Evolutionary conservation across 1,284 basidiomycete species (phyloP).

Genomic region (Cryptococcus amylolentus): DNA sequence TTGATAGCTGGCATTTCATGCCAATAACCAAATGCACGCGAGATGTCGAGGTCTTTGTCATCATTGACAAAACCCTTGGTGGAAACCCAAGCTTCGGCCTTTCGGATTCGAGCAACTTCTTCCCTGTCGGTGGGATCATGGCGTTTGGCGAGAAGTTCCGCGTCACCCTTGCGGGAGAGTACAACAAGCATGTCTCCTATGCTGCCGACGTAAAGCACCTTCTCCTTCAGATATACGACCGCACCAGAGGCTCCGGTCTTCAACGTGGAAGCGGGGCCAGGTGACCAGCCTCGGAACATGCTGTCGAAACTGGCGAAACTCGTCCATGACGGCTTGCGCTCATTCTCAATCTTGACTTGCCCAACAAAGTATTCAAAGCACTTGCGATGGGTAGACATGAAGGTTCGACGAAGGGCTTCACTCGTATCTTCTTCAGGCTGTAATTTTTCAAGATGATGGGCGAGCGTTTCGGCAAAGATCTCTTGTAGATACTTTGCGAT

Average conservation of each 20-base stretch:
- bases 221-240: conserved; percentile 77
- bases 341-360: conserved; percentile 11
- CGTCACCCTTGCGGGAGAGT: conserved; percentile 73
- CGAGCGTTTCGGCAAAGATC: conserved; percentile 65
- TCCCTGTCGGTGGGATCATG: conserved; percentile 87
- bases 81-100: conserved; percentile 93
- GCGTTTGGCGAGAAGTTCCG: conserved; percentile 70
- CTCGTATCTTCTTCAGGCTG: conserved; percentile 58
- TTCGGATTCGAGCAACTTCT: conserved; percentile 82
- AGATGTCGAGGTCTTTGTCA: conserved; percentile 71
- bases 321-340: conserved; percentile 66
- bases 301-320: conserved; percentile 46
- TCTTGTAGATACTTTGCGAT: conserved; percentile 73
- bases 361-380: conserved; percentile 60
- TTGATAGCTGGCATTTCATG: conserved; percentile 88
- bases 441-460: conserved; percentile 59
- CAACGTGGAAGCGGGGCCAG: conserved; percentile 48
- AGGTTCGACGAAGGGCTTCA: conserved; percentile 79
- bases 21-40: conserved; percentile 91
- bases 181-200: conserved; percentile 87
- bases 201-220: conserved; percentile 85
- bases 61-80: conserved; percentile 92
- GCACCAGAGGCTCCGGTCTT: conserved; percentile 81
- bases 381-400: conserved; percentile 76
- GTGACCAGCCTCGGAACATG: conserved; percentile 44